Base-by-base conservation (phyloP, 2,329 filamentous ascomycete species). In the Colletotrichum lini region DNA sequence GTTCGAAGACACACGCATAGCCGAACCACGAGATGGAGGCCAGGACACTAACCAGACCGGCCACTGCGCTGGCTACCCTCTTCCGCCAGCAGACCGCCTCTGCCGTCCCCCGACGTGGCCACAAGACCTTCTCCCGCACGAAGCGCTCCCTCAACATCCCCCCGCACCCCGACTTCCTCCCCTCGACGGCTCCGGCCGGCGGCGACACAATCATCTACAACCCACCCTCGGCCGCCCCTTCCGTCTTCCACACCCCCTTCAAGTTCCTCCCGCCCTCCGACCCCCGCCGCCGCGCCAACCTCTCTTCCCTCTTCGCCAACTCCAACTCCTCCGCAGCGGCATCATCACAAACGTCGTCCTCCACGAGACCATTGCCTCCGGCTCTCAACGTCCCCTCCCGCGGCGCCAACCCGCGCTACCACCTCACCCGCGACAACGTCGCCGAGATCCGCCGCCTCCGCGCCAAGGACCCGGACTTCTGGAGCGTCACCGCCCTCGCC, bases 231-330 rank as follows among this genome's bases (percentile, higher is more conserved):
- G 81, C 84, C 54, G 82, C 81, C 44, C 80, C 84, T 15, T 81
- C 88, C n/a, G 89, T 90, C 68, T 85, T 85, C 76, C 87, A 92
- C 82, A 92, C 90, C n/a, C 90, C 90, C 67, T 87, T 90, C 81
- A 88, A 90, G 78, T 92, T 92, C 81, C 86, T 92, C 40, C 90
- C 90, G 65, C 85, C 83, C 61, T 80, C 77, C 74, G 89, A 90
- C 77, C 87, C 88, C 18, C 86, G 88, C 57, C 86, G 88, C 38
- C 80, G 82, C 63, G 84, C 84, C 57, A 84, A 87, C 78, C 80
- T 88, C 50, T 80, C 82, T 18, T 78, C 82, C 50, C 83, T 89
- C 44, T 80, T 86, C 68, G 79, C 79, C 70, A 77, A 77, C 42
- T 77, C 80, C 15, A 66, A 76, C 38, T 38, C 52, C 9, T 54